Conservation (phyloP, 306 rosid species). For the Rosa persica region DNA sequence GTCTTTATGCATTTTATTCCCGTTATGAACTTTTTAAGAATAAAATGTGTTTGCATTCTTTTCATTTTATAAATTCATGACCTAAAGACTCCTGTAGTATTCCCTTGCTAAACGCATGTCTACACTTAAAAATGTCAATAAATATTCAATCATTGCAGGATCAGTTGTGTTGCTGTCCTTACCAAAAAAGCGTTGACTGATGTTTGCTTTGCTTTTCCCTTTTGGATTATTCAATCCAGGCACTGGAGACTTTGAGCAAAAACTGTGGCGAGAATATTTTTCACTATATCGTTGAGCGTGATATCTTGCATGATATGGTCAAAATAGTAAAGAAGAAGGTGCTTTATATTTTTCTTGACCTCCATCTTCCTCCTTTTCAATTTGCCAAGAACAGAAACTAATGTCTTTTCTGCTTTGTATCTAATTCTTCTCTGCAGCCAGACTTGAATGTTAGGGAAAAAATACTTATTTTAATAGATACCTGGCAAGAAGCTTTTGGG, state of each 20-base stretch:
- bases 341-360: constrained; percentile 11
- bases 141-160: neutral
- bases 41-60: neutral
- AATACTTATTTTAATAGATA: constrained; percentile 74
- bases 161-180: neutral
- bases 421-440: constrained; percentile 64
- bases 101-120: neutral
- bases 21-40: neutral
- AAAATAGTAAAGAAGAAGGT: constrained; percentile 99
- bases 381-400: constrained; percentile 1
- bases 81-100: neutral
- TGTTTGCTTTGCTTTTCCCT: constrained; percentile 7
- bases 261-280: constrained; percentile 88
- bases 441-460: constrained; percentile 90
- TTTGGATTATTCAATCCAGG: constrained; percentile 48
- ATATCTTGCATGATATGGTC: constrained; percentile 91
- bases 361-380: constrained; percentile 2
- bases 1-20: constrained; percentile 7
- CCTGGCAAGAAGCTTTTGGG: constrained; percentile 99
- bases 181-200: constrained; percentile 17
- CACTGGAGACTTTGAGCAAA: constrained; percentile 87
- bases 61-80: neutral
- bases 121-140: neutral
- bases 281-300: constrained; percentile 85
- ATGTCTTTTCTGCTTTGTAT: constrained; percentile 27